Conservation (phyloP, 352 stramenopile species). For the Phytopythium oedochilum region DNA sequence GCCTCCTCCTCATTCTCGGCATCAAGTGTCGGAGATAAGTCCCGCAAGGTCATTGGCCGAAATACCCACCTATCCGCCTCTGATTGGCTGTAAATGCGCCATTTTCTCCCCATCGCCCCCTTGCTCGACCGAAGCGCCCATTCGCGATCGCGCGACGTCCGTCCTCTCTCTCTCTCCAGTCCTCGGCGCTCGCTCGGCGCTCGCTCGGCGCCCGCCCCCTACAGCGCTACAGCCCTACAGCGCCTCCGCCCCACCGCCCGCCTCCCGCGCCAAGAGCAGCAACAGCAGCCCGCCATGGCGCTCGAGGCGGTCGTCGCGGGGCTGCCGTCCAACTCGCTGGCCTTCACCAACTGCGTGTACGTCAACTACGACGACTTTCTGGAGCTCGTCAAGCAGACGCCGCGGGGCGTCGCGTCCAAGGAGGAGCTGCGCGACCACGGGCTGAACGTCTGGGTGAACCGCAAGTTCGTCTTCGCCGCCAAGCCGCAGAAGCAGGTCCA, state of each 20-base stretch:
- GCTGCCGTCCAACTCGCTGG: constrained; percentile 71
- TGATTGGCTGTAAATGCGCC: not conserved
- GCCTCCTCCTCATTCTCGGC: not conserved
- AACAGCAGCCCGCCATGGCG: constrained; percentile 45
- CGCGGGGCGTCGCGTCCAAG: constrained; percentile 53
- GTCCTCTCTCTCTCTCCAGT: too few species aligned
- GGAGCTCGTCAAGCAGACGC: constrained; percentile 55
- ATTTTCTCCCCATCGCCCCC: not conserved
- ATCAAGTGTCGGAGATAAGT: not conserved
- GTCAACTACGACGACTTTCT: constrained; percentile 74
- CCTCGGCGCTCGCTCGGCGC: too few species aligned
- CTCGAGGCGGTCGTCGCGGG: constrained; percentile 57
- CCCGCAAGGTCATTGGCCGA: not conserved
- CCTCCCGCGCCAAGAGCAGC: too few species aligned
- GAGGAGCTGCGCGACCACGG: constrained; percentile 69
- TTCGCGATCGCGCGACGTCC: not conserved
- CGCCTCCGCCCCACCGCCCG: too few species aligned
- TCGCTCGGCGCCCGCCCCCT: too few species aligned
- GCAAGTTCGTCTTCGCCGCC: constrained; percentile 77
- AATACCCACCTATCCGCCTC: not conserved
- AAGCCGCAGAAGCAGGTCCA: constrained; percentile 70
- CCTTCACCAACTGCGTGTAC: constrained; percentile 84
- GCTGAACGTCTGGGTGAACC: constrained; percentile 79
- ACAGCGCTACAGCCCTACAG: too few species aligned
- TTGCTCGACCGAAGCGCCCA: not conserved